A percentile compares a stretch with the other conserved stretches of the same genome.
Evolutionary conservation across 2,329 filamentous ascomycete species (phyloP).

Genomic region (Monilinia aucupariae): DNA sequence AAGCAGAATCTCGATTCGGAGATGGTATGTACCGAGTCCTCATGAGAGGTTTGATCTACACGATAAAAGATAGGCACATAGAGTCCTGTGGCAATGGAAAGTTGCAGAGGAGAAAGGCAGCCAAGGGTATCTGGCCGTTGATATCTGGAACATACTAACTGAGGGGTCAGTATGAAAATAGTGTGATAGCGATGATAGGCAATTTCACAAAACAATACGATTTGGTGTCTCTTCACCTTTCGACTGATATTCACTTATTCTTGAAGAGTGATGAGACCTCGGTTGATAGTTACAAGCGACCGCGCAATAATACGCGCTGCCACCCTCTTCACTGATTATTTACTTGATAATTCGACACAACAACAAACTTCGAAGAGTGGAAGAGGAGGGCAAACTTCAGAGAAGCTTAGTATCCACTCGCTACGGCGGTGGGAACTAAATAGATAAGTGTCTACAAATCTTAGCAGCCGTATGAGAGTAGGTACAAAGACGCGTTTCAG

Average conservation of each 20-base stretch:
- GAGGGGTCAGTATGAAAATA: not conserved
- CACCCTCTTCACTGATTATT: not conserved
- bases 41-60: too few species aligned
- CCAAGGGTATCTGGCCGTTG: too few species aligned
- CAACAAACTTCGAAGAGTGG: not conserved
- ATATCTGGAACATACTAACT: not conserved
- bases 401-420: not conserved
- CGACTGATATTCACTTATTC: not conserved
- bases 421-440: not conserved
- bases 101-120: not conserved
- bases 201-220: not conserved
- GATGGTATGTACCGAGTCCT: too few species aligned
- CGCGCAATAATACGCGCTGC: not conserved
- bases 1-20: too few species aligned
- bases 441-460: not conserved
- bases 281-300: not conserved
- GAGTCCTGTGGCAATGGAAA: not conserved
- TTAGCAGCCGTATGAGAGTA: not conserved
- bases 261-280: not conserved
- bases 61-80: not conserved
- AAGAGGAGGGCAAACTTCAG: not conserved
- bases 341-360: not conserved
- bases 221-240: too few species aligned
- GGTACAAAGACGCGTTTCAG: not conserved
- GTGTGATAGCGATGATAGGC: not conserved